These are phyloP conservation scores for Mrakia frigida DNA, from an alignment of 768 basidiomycete species.

Conservation along the genomic window DNA sequence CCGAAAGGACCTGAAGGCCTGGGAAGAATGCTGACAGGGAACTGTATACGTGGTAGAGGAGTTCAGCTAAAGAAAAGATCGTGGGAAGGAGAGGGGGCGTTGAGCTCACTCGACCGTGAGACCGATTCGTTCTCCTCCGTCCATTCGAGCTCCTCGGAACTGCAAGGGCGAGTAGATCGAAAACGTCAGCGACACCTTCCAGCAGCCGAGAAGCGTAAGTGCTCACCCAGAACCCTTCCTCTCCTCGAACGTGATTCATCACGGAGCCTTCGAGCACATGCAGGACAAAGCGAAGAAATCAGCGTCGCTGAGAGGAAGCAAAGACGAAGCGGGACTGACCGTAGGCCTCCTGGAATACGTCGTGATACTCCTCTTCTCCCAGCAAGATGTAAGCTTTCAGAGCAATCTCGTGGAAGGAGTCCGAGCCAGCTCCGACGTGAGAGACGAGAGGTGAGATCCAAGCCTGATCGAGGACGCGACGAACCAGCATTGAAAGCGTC, in stretches of 20 bases:
- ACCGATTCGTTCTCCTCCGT: slow-evolving; percentile 66
- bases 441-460: slow-evolving; percentile 20
- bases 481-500: neutral
- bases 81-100: neutral
- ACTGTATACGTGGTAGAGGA: neutral
- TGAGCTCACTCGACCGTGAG: slow-evolving; percentile 70
- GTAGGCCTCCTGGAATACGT: slow-evolving; percentile 23
- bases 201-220: neutral
- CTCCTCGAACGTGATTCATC: slow-evolving; percentile 75
- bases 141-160: slow-evolving; percentile 82
- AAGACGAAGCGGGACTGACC: neutral
- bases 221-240: slow-evolving; percentile 84
- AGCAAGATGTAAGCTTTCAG: slow-evolving; percentile 72
- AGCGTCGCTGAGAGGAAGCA: neutral
- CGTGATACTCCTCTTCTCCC: slow-evolving; percentile 45
- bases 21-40: slow-evolving; percentile 88
- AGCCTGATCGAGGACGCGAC: no score
- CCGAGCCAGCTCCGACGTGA: slow-evolving; percentile 76
- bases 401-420: slow-evolving; percentile 77
- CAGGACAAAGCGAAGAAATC: slow-evolving; percentile 30
- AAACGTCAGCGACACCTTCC: slow-evolving; percentile 3
- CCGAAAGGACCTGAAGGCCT: slow-evolving; percentile 64
- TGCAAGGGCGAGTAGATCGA: slow-evolving; percentile 42
- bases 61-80: neutral
- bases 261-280: slow-evolving; percentile 52